phyloP scores from a whole-genome alignment of 2,329 filamentous ascomycete species.

The Domatiomyces globalis region DNA sequence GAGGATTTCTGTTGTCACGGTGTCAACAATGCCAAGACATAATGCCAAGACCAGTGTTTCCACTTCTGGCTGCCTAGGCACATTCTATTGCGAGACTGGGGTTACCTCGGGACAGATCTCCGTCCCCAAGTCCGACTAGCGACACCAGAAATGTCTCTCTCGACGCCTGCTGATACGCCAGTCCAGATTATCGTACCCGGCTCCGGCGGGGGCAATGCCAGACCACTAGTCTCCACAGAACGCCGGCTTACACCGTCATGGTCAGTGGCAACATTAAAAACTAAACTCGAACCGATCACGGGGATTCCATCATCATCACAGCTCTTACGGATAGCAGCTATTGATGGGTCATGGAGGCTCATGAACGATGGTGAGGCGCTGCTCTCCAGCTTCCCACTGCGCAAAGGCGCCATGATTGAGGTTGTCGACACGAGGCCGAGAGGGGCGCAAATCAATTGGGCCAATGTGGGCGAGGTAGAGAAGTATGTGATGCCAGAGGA shows the following conservation, averaged over 20 bases:
- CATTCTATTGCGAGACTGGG: background rate
- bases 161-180: constrained; percentile 18
- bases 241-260: constrained; percentile 85
- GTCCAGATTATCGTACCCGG: constrained; percentile 17
- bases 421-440: constrained; percentile 18
- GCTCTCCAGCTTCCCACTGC: constrained; percentile 20
- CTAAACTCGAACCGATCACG: constrained; percentile 81
- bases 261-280: constrained; percentile 71
- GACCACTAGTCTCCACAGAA: constrained; percentile 50
- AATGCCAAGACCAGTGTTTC: too few species aligned
- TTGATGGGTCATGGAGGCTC: constrained; percentile 8
- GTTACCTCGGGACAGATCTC: background rate
- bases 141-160: constrained; percentile 11
- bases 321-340: constrained; percentile 52
- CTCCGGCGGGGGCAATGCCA: constrained; percentile 14
- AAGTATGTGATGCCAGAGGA: constrained; percentile 81
- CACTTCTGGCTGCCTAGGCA: background rate
- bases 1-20: too few species aligned
- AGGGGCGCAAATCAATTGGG: constrained; percentile 44
- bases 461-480: constrained; percentile 39
- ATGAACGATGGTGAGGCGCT: constrained; percentile 6
- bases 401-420: constrained; percentile 31
- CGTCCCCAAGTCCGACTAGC: background rate
- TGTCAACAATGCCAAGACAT: too few species aligned
- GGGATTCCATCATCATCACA: constrained; percentile 75